Base-by-base conservation (phyloP, 2,329 filamentous ascomycete genomes). In the Cladosporium oxysporum region DNA sequence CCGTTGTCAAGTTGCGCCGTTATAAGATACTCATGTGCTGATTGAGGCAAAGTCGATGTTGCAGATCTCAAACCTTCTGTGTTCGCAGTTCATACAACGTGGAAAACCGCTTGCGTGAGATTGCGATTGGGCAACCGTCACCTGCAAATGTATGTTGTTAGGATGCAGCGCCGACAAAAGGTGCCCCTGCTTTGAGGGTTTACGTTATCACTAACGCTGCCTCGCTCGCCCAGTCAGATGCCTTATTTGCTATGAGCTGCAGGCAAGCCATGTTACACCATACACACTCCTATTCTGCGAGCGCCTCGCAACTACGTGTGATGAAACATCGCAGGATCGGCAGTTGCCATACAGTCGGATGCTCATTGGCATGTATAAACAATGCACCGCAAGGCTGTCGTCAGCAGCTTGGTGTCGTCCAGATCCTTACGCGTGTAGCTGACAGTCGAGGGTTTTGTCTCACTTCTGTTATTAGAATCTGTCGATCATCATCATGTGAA, bases 401-500 rank as follows among this genome's bases (percentile, higher is more conserved):
- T 47, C 41, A 47, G 41, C n/a, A 47, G 28, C 14, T 29, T 31
- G 28, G 8, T 33, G 14, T 33, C 29, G 11, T 55, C 14, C 23
- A 29, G 26, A 55, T 33, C 18, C 52, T 21, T 29, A 14, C 52
- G 52, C 44, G 59, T 28, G 16, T 18, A 49, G n/a, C 44, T 28
- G 26, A 52, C 35, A 11, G n/a, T 33, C 52, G 52, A 55, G 29
- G 4, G 12, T n/a, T 33, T n/a, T 63, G 61, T 63, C 61, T 63
- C 50, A 47, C 50, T 26, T 52, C 33, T 57, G 35, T 21, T 23
- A 37, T 47, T 63, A 50, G 35, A 16, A 23, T 26, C n/a, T 44
- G 61, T 57, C 61, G 61, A 63, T 63, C 61, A 37, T 31, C 37
- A 63, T 63, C 61, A 55, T 33, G 29, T 62, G 60, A 31, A 55